Evolutionary conservation across 73 alveolate genomes (phyloP).

Genomic region (Durusdinium trenchii): DNA sequence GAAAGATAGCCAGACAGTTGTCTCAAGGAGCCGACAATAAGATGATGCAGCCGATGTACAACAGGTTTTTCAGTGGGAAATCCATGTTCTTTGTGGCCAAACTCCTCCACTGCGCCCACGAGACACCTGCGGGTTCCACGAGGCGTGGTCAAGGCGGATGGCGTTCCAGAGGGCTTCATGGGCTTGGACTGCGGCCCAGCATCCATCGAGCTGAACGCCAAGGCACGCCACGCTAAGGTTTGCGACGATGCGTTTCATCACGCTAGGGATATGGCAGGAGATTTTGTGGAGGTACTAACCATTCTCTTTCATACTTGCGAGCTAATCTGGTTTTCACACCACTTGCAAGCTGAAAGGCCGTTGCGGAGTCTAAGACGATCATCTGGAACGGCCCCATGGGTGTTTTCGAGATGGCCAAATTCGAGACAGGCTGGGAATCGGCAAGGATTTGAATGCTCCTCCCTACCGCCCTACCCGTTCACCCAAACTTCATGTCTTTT

Average conservation of each 20-base stretch:
- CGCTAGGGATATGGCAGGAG: neutral
- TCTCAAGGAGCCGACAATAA: too few species aligned
- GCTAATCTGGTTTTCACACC: neutral
- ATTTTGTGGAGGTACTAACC: neutral
- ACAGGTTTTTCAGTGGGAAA: too few species aligned
- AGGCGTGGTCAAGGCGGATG: slow-evolving; percentile 7
- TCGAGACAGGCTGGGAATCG: slow-evolving; percentile 75
- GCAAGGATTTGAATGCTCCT: too few species aligned
- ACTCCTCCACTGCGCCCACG: too few species aligned
- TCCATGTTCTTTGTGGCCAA: too few species aligned
- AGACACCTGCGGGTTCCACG: too few species aligned
- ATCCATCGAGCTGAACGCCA: slow-evolving; percentile 31
- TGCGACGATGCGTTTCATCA: neutral
- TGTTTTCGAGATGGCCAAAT: slow-evolving; percentile 84
- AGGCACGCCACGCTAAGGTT: neutral
- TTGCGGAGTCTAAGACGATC: slow-evolving; percentile 77
- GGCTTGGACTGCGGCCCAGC: slow-evolving; percentile 57
- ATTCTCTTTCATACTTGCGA: neutral
- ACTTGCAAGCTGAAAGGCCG: slow-evolving; percentile 40
- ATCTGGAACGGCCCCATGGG: slow-evolving; percentile 91
- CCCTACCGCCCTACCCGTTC: too few species aligned
- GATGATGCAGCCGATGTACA: too few species aligned
- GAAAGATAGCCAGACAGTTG: too few species aligned
- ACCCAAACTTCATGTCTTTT: too few species aligned
- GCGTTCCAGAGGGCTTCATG: slow-evolving; percentile 42